phyloP scores from a whole-genome alignment of 352 stramenopile genomes.

The Peronospora destructor region DNA sequence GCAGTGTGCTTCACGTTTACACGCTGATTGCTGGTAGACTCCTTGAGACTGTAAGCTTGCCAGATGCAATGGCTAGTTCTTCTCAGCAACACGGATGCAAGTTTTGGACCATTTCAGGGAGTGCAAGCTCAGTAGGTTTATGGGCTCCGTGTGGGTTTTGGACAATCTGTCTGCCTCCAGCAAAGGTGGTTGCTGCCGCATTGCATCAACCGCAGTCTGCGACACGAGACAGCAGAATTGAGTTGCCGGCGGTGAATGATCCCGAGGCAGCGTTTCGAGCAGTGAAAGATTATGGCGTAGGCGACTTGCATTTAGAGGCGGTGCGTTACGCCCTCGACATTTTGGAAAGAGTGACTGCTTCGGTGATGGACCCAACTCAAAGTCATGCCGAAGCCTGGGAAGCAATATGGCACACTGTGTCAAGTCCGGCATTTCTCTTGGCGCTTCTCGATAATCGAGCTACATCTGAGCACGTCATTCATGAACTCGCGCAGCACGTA shows the following conservation, averaged over 20 bases:
- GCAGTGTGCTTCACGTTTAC: constrained; percentile 34
- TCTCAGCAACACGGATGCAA: constrained; percentile 16
- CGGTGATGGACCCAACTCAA: constrained; percentile 26
- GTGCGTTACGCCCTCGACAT: constrained; percentile 57
- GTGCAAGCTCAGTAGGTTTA: constrained; percentile 50
- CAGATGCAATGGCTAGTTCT: constrained; percentile 5
- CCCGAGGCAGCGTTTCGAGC: constrained; percentile 35
- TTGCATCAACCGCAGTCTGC: constrained; percentile 12
- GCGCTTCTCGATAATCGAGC: constrained; percentile 41
- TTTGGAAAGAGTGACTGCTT: constrained; percentile 32
- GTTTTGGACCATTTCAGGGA: constrained; percentile 46
- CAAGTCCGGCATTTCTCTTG: constrained; percentile 62
- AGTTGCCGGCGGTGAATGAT: constrained; percentile 4
- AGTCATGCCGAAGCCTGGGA: constrained; percentile 30
- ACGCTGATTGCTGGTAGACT: constrained; percentile 44
- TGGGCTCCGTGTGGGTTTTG: constrained; percentile 53
- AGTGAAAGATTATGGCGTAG: constrained; percentile 43
- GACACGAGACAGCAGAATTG: constrained; percentile 6
- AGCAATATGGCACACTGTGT: constrained; percentile 35
- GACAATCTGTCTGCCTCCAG: constrained; percentile 48
- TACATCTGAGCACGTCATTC: constrained; percentile 35
- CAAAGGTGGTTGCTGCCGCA: constrained; percentile 34
- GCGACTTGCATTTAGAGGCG: constrained; percentile 44
- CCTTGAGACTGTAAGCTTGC: constrained; percentile 36
- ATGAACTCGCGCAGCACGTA: constrained; percentile 57